phyloP scores from a whole-genome alignment of 1,284 basidiomycete genomes.

The Pseudomicrostroma phylloplanum region DNA sequence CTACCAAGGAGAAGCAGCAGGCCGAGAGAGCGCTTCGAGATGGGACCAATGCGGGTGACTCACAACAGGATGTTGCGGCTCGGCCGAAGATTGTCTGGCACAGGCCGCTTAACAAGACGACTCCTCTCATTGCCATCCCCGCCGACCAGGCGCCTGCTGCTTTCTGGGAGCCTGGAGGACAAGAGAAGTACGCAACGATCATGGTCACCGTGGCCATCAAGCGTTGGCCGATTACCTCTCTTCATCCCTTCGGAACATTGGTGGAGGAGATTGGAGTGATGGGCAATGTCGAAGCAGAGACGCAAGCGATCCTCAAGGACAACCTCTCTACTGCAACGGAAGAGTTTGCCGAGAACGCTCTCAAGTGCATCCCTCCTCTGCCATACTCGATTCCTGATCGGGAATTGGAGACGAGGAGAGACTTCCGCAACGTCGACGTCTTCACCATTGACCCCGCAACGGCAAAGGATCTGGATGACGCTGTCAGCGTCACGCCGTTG shows the following conservation, averaged over 20 bases:
- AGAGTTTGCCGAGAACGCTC: constrained; percentile 61
- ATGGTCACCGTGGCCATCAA: constrained; percentile 98
- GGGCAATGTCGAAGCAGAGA: constrained; percentile 94
- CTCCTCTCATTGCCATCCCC: constrained; percentile 97
- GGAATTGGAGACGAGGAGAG: constrained; percentile 77
- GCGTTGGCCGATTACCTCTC: constrained; percentile 75
- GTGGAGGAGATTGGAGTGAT: constrained; percentile 98
- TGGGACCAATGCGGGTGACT: constrained; percentile 68
- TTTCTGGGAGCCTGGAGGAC: constrained; percentile 78
- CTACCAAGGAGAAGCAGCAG: constrained; percentile 99
- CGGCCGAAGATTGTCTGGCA: constrained; percentile 99
- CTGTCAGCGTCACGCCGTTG: constrained; percentile 76
- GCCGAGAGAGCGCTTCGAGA: constrained; percentile 93
- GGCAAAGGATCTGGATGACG: constrained; percentile 91
- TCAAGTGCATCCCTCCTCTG: constrained; percentile 87
- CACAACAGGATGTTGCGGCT: constrained; percentile 61
- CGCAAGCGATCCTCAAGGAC: constrained; percentile 91
- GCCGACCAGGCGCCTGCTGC: constrained; percentile 87
- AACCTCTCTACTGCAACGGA: constrained; percentile 62
- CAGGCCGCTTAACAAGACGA: constrained; percentile 98
- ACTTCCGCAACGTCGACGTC: constrained; percentile 73
- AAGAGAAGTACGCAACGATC: constrained; percentile 76
- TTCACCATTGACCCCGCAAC: constrained; percentile 89
- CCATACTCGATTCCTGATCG: constrained; percentile 92
- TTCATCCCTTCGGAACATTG: constrained; percentile 96